Evolutionary conservation across 2,329 filamentous ascomycete species (phyloP).

Genomic region (Talaromyces rugulosus): DNA sequence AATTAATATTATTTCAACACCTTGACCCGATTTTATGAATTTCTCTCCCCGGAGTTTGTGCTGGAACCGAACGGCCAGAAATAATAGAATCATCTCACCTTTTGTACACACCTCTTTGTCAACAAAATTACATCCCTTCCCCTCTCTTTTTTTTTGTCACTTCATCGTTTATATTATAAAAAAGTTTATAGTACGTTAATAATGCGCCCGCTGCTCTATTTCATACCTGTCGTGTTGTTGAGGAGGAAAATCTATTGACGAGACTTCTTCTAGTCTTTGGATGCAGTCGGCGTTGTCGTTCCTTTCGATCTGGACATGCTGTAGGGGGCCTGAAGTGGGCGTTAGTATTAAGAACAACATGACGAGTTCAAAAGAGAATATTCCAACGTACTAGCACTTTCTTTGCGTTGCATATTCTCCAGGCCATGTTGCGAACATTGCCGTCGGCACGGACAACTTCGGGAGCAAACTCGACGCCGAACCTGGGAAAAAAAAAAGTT

Average conservation of each 20-base stretch:
- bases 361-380: background rate
- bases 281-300: conserved; percentile 53
- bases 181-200: background rate
- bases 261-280: background rate
- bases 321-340: conserved; percentile 58
- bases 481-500: conserved; percentile 41
- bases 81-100: background rate
- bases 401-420: conserved; percentile 94
- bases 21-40: background rate
- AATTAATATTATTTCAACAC: background rate
- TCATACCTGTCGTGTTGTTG: background rate
- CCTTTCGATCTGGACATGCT: conserved; percentile 65
- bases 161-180: background rate
- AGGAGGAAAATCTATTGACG: conserved; percentile 5
- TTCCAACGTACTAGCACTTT: conserved; percentile 72
- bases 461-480: conserved; percentile 91
- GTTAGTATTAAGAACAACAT: background rate
- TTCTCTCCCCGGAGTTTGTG: background rate
- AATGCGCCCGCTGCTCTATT: background rate
- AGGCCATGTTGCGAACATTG: conserved; percentile 82
- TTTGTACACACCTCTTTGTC: background rate
- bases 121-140: background rate
- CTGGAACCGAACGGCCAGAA: background rate
- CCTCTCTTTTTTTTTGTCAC: background rate
- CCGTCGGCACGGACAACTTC: conserved; percentile 91